Conservation (phyloP, 768 basidiomycete species). For the Russula brevipes region DNA sequence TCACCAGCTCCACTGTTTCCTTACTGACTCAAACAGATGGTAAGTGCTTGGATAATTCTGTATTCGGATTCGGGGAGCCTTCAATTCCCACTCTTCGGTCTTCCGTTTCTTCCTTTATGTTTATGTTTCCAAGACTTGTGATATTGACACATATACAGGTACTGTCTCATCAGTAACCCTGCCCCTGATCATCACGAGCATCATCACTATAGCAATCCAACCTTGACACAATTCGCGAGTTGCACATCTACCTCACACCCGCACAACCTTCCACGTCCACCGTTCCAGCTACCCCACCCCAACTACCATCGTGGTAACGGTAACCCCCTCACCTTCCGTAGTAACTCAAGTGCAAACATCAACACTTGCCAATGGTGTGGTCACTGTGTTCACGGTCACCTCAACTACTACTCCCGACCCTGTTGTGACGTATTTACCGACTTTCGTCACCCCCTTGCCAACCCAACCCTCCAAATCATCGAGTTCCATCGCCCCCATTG, state of each 20-base stretch:
- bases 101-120: not conserved
- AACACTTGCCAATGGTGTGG: constrained; percentile 1
- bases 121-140: not conserved
- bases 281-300: not conserved
- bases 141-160: constrained; percentile 11
- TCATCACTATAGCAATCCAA: constrained; percentile 18
- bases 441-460: not conserved
- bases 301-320: not conserved
- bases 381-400: not conserved
- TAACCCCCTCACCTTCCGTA: constrained; percentile 7
- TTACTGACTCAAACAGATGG: constrained; percentile 20
- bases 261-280: not conserved
- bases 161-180: constrained; percentile 16
- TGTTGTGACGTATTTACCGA: constrained; percentile 1
- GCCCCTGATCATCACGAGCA: constrained; percentile 16
- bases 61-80: not conserved
- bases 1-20: constrained; percentile 13
- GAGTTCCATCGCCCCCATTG: constrained; percentile 10
- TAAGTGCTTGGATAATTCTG: constrained; percentile 1
- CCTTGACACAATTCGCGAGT: constrained; percentile 19
- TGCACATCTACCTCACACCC: not conserved
- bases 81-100: not conserved
- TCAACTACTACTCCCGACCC: constrained; percentile 14
- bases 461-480: constrained; percentile 1
- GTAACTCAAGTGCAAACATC: constrained; percentile 1